Evolutionary conservation across 202 grass and related monocot species (phyloP).

Genomic region (Saccharum hybrid): DNA sequence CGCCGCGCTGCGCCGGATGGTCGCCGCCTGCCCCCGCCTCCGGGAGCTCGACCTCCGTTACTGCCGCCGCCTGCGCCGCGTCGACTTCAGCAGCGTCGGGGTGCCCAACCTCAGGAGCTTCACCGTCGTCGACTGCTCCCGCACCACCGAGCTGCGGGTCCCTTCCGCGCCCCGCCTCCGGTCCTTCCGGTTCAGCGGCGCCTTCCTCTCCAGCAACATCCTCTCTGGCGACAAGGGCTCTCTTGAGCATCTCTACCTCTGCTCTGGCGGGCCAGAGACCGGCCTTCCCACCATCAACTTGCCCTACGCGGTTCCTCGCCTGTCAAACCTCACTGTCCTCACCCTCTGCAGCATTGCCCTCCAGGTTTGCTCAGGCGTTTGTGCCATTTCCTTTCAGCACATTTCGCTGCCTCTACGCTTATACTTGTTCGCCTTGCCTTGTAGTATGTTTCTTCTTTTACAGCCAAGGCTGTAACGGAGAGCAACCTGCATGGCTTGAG

Average conservation of each 20-base stretch:
- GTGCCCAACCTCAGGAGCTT: constrained; percentile 64
- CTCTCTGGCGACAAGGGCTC: constrained; percentile 17
- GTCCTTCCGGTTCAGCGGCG: constrained; percentile 69
- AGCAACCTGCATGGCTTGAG: constrained; percentile 54
- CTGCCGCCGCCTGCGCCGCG: constrained; percentile 66
- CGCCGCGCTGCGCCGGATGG: constrained; percentile 61
- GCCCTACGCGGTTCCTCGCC: constrained; percentile 45
- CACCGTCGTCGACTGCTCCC: constrained; percentile 78
- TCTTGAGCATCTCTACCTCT: constrained; percentile 73
- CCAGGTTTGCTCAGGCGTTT: constrained; percentile 56
- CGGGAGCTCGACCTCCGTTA: constrained; percentile 68
- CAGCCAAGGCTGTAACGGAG: constrained; percentile 26
- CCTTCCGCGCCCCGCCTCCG: constrained; percentile 52
- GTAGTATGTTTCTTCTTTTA: constrained; percentile 67
- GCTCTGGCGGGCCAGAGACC: constrained; percentile 50
- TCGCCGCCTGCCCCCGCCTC: constrained; percentile 64
- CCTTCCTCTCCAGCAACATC: constrained; percentile 61
- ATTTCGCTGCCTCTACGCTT: constrained; percentile 39
- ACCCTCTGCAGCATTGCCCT: constrained; percentile 90
- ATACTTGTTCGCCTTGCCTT: constrained; percentile 29
- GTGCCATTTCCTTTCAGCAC: neutral
- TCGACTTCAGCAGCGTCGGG: constrained; percentile 54
- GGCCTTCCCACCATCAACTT: constrained; percentile 67
- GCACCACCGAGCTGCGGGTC: constrained; percentile 55
- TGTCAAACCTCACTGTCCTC: constrained; percentile 67